Evolutionary conservation across 768 basidiomycete species (phyloP), one percentile per base, ranked within the genome.

Genomic region (Tulasnella sp.): DNA sequence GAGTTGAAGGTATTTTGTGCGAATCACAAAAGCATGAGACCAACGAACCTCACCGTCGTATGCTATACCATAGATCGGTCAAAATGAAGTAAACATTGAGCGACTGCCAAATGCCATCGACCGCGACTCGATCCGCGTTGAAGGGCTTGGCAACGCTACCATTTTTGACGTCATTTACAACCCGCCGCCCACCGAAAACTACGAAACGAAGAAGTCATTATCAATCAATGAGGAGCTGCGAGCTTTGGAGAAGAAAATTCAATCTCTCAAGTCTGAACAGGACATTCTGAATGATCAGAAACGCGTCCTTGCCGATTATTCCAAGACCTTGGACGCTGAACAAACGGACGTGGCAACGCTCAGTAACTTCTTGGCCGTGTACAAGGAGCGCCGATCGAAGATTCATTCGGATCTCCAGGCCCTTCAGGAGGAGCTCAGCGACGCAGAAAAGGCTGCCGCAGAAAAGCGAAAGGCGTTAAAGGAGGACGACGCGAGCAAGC

Each of bases 351-450:
- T 52, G 11, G n/a, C 37, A 29, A 42, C 72, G 59, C 71, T 86
- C 76, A 77, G 76, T 6, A 70, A 69, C 3, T 86, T 87, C 76
- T 77, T 87, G 67, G 80, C 80, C 22, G 79, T 75, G 19, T 52
- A 73, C 66, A 36, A 44, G 19, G 66, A 67, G 32, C 41, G 59
- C n/a, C 71, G 37, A 6, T 5, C 17, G 22, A 32, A 73, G 41
- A 47, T 73, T 3, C 37, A 73, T 32, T 40, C 32, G 32, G 29
- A 47, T 16, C 6, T 63, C 16, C 41, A 34, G 62, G 2, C 52
- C 12, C 41, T 72, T 1, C 36, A 73, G 3, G 76, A 75, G 47
- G 62, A 71, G n/a, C 17, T 73, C 37, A 41, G 71, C 40, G 70
- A 59, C 4, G 32, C 63, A 22, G 70, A 41, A 17, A 66, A 72